Evolutionary conservation across 2,329 filamentous ascomycete species (phyloP), one percentile per base, ranked within the genome.

Genomic region (Calonectria hawksworthii): DNA sequence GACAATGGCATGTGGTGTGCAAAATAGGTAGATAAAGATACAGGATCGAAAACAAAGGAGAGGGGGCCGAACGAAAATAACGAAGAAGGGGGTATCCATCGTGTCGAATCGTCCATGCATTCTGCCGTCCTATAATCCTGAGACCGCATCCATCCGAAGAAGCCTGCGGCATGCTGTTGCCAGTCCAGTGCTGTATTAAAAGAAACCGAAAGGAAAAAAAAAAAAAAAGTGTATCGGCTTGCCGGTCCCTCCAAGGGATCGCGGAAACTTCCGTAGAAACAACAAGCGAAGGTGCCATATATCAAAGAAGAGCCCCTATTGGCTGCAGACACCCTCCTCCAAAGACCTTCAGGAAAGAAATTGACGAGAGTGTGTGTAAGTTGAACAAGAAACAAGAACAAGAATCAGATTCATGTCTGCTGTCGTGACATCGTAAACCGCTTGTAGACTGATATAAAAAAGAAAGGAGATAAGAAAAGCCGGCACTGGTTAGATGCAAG

Each of bases 101-200:
- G 80, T 86, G 80, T 84, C 83, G 82, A 84, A 83, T 87, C 85
- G 81, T 87, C 84, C 85, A 86, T 86, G 80, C 86, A 85, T 86
- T 86, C 85, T 86, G 82, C 84, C 84, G 79, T 85, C 80, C 82
- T 78, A 80, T 82, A 82, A 81, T 82, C 82, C 79, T 80, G 77
- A 79, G 74, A 73, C 71, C 75, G 72, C 72, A 69, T 77, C 72
- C 72, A 73, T 77, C 73, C 71, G 69, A 73, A 74, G 72, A 76
- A 73, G 74, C 74, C 69, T 70, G 75, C 72, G 76, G 73, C 76
- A 81, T 84, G 83, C 83, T 85, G 83, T 86, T 85, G 83, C 85
- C 84, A 86, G 84, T 83, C 81, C 78, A 80, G 78, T 83, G 78
- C 78, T 85, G 82, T 86, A 85, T 82, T 84, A 81, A 81, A 80